These are phyloP conservation scores for Aspergillus uvarum DNA, from an alignment of 2,329 filamentous ascomycete genomes.

Conservation along the genomic window DNA sequence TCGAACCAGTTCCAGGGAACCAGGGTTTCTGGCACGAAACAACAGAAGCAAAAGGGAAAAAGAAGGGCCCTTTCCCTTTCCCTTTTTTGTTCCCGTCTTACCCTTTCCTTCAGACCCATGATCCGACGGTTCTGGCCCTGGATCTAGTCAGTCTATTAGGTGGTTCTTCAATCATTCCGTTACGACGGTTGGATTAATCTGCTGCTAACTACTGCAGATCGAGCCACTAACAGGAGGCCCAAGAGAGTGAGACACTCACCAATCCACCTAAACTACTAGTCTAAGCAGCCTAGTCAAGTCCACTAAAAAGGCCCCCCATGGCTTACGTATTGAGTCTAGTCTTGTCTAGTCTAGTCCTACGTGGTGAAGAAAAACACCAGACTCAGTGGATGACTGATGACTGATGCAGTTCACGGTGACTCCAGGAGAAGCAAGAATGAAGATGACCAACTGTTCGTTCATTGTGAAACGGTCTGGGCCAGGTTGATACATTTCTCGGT, in stretches of 20 bases:
- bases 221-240: background rate
- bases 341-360: background rate
- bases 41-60: background rate
- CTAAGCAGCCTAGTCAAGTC: background rate
- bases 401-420: background rate
- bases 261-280: constrained; percentile 1
- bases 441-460: background rate
- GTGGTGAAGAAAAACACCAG: background rate
- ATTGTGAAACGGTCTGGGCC: background rate
- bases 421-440: background rate
- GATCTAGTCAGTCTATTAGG: constrained; percentile 3
- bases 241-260: constrained; percentile 1
- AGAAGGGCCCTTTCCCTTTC: background rate
- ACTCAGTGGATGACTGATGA: background rate
- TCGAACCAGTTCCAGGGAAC: constrained; percentile 4
- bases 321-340: no score
- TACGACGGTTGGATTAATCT: constrained; percentile 3
- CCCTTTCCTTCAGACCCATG: background rate
- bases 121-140: constrained; percentile 6
- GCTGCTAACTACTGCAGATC: background rate
- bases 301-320: no score
- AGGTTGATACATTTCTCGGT: background rate
- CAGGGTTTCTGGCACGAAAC: constrained; percentile 2
- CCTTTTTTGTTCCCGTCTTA: background rate
- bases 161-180: constrained; percentile 8